Conservation (phyloP, 1,139 yeast species). For the Saccharomyces pastorianus region DNA sequence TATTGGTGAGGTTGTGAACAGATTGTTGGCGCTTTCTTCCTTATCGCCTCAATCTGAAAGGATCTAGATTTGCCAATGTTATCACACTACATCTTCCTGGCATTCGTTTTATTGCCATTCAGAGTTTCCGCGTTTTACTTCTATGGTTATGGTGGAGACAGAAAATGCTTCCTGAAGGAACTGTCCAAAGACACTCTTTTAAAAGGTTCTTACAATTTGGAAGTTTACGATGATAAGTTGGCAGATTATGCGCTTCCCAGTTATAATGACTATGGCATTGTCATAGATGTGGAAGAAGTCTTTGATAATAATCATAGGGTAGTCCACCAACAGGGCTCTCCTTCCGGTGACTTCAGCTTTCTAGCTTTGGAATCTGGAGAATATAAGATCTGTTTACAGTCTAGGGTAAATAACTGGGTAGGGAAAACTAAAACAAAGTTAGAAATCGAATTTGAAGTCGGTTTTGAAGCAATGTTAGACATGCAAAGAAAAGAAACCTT, state of each 20-base stretch:
- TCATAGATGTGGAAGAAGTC: conserved; percentile 50
- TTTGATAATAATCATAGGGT: conserved; percentile 64
- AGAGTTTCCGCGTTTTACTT: conserved; percentile 36
- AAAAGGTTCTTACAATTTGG: conserved; percentile 52
- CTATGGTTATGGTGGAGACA: conserved; percentile 50
- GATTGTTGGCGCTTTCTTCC: neutral
- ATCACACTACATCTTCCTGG: conserved; percentile 9
- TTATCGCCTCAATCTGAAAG: neutral
- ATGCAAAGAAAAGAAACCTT: conserved; percentile 44
- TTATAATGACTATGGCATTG: conserved; percentile 40
- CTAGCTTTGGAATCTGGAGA: conserved; percentile 65
- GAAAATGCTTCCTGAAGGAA: conserved; percentile 61
- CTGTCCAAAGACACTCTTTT: conserved; percentile 51
- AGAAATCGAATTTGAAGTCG: conserved; percentile 42
- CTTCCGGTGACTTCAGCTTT: conserved; percentile 59
- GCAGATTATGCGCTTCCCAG: conserved; percentile 35
- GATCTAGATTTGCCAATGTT: conserved; percentile 2
- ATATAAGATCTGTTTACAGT: conserved; percentile 63
- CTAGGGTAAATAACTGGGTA: conserved; percentile 55
- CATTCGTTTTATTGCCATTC: conserved; percentile 18
- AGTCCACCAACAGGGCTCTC: conserved; percentile 52
- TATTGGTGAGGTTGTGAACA: neutral
- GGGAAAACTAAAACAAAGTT: conserved; percentile 42
- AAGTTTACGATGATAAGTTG: conserved; percentile 43
- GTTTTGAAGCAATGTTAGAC: conserved; percentile 45